Conservation (phyloP, 2,329 filamentous ascomycete species). For the Allantophomopsis cytisporea region DNA sequence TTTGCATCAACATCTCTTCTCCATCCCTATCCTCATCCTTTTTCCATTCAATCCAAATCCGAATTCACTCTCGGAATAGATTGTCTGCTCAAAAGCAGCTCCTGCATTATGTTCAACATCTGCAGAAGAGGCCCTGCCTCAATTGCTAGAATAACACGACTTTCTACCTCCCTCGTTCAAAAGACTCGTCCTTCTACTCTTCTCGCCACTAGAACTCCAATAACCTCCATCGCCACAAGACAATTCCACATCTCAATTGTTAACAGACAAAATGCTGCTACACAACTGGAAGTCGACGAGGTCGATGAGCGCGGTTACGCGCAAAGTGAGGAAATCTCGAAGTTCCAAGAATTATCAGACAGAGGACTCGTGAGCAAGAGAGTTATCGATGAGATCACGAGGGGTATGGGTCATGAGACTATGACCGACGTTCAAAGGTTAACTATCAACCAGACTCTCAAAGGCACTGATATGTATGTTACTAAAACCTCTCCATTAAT, state of each 20-base stretch:
- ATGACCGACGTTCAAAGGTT: conserved; percentile 89
- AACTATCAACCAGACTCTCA: conserved; percentile 67
- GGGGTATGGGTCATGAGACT: conserved; percentile 59
- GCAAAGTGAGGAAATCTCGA: conserved; percentile 8
- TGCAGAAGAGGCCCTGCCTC: conserved; percentile 19
- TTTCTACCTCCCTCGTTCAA: conserved; percentile 11
- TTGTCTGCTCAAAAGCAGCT: background rate
- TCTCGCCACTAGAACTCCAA: conserved; percentile 4
- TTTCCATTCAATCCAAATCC: no score
- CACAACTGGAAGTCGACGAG: conserved; percentile 1
- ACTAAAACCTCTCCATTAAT: background rate
- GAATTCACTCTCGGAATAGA: no score
- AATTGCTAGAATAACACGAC: conserved; percentile 13
- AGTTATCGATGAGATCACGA: conserved; percentile 38
- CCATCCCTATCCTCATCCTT: no score
- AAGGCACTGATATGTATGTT: conserved; percentile 34
- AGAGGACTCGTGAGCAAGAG: conserved; percentile 16
- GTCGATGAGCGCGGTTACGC: background rate
- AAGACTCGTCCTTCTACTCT: conserved; percentile 10
- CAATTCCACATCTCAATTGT: conserved; percentile 10
- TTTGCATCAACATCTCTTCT: no score
- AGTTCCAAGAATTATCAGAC: conserved; percentile 17
- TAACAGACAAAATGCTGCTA: conserved; percentile 2
- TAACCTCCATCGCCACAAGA: conserved; percentile 7
- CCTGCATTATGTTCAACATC: conserved; percentile 14